Base-by-base conservation (phyloP, 768 basidiomycete genomes). In the Podaxis carcinomalis region DNA sequence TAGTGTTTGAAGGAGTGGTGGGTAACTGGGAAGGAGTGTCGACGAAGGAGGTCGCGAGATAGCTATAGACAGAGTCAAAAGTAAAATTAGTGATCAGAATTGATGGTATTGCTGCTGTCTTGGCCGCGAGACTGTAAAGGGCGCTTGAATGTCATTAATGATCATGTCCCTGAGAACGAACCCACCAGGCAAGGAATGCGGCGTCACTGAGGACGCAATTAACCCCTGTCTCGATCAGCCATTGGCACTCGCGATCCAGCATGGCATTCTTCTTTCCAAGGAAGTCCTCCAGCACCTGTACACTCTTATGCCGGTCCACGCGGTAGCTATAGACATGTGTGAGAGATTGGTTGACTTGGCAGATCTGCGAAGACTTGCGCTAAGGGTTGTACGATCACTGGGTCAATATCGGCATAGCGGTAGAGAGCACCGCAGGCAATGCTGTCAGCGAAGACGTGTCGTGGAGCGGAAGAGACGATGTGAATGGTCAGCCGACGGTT, bases 21-120 rank as follows among this genome's bases (percentile, higher is more conserved):
- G 55, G 57, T 51, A 59, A 59, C n/a, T 62, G 62, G 13, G 66
- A 66, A 32, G 70, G 69, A 23, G 66, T 62, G 57, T 87, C 83
- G n/a, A 80, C 66, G 36, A 86, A 69, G 3, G 78, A 70, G 0
- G 88, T 84, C 3, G 86, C 82, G 19, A 92, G 85, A 64, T 86
- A 91, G 63, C 87, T 89, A 70, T 87, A 93, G 11, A 91, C 89
- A 1, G 90, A 88, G 72, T 93, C 90, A 70, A 92, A 93, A 0
- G 89, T 88, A 69, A 93, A 93, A 74, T 93, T 93, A 47, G 89
- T 90, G 64, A 92, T 80, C 16, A 93, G 74, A 42, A 86, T 77
- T 1, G 87, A 87, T 0, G 89, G 90, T n/a, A 92, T 76, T 0
- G 81, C 78, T 0, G 84, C 81, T 39, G 75, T 69, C 49, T 85